Percentiles rank a stretch among this genome's conserved stretches.
Conservation (phyloP, 495 filamentous ascomycete genomes). For the Wilcoxina mikolae region DNA sequence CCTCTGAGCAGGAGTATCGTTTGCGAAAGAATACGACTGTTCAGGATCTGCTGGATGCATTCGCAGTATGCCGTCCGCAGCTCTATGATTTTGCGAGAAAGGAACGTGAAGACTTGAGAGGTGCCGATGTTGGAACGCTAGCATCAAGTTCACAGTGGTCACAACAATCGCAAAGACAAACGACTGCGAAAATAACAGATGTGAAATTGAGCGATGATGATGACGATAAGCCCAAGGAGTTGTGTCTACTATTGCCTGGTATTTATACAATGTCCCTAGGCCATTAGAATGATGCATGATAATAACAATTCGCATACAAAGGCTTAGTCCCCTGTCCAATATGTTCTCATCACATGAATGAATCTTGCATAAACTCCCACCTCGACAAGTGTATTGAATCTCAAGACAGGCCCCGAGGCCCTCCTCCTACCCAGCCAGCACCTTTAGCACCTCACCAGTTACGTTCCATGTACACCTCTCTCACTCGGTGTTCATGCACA, state of each 20-base stretch:
- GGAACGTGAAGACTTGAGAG: slow-evolving; percentile 2
- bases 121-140: neutral
- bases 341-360: slow-evolving; percentile 63
- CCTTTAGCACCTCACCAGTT: slow-evolving; percentile 11
- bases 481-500: slow-evolving; percentile 8
- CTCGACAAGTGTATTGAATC: slow-evolving; percentile 45
- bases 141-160: neutral
- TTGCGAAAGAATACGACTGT: slow-evolving; percentile 69
- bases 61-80: slow-evolving; percentile 46
- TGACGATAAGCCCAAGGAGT: neutral
- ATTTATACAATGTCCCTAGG: neutral
- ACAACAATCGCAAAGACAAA: neutral
- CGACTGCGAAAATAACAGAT: neutral
- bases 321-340: slow-evolving; percentile 72
- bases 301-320: slow-evolving; percentile 38
- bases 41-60: slow-evolving; percentile 70
- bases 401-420: no score
- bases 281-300: neutral
- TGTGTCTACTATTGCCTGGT: neutral
- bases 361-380: slow-evolving; percentile 55
- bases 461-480: slow-evolving; percentile 15
- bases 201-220: neutral
- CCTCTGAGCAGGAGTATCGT: slow-evolving; percentile 62
- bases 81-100: slow-evolving; percentile 45
- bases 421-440: neutral